Evolutionary conservation across 1,284 basidiomycete genomes (phyloP), one percentile per base, ranked within the genome.

Genomic region (Phellopilus nigrolimitatus): DNA sequence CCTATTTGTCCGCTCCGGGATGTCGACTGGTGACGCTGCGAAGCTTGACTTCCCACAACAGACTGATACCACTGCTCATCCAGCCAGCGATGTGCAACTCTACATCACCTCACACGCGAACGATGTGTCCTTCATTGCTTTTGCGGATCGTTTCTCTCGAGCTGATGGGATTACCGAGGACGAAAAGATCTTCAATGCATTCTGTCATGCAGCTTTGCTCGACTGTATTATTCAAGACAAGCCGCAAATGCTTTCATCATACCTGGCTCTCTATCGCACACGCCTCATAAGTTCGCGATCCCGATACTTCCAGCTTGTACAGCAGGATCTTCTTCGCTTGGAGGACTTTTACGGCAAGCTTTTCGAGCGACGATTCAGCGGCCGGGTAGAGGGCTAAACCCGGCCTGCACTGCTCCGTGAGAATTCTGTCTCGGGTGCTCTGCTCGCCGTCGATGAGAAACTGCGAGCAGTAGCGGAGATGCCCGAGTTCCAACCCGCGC

Each of bases 181-280:
- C 33, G 86, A 85, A 59, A 72, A 76, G 47, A 69, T 83, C 19
- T 79, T 87, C 60, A 82, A 86, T 59, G 72, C 79, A 17, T 89
- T 89, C 56, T 87, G 82, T 55, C 85, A 90, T 56, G 87, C 88
- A 0, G 79, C 82, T 22, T 68, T 95, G 19, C 75, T 95, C 49
- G 94, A 97, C 64, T 88, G 89, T 64, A 83, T 98, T 47, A 73
- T 91, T 8, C 83, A 88, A 63, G 94, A 97, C 70, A 95, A 97
- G 63, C 81, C 84, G 2, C 79, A 82, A 54, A 82, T 89, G 0
- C 68, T 94, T 6, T 78, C 82, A 51, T 74, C 83, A 0, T 89
- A 95, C 65, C 70, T 92, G 1, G 79, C 79, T 0, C 67, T 95
- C 12, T 88, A 80, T 62, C 74, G 72, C 41, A 80, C 81, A 57